Evolutionary conservation across 2,329 filamentous ascomycete genomes (phyloP).

Genomic region (Arthrobotrys sphaeroides): DNA sequence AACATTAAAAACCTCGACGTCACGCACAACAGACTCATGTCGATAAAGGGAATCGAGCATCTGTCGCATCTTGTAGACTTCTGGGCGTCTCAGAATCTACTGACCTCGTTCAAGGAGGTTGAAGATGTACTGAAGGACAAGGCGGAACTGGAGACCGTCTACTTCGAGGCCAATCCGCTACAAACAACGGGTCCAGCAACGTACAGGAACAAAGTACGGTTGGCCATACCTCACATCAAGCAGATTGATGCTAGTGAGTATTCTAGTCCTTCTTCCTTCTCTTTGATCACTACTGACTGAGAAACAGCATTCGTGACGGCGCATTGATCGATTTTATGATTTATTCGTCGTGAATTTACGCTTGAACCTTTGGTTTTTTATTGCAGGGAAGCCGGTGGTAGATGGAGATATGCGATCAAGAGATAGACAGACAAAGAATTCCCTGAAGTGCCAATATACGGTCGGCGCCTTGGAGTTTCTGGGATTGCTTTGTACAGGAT

Average conservation of each 20-base stretch:
- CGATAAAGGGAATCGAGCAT: conserved; percentile 75
- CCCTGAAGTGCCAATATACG: conserved; percentile 1
- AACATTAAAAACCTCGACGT: conserved; percentile 84
- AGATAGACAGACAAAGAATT: neutral
- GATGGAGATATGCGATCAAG: neutral
- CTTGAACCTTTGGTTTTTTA: no score
- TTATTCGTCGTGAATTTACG: no score
- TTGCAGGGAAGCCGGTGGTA: neutral
- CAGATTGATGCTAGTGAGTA: conserved; percentile 99
- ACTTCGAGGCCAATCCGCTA: conserved; percentile 93
- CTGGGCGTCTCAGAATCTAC: conserved; percentile 90
- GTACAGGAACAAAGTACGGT: conserved; percentile 90
- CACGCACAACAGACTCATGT: conserved; percentile 83
- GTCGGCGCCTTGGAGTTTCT: conserved; percentile 16
- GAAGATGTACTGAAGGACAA: conserved; percentile 82
- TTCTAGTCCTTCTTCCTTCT: no score
- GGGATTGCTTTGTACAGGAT: conserved; percentile 11
- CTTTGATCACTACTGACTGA: no score
- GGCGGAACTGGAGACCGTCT: conserved; percentile 76
- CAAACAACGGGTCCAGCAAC: conserved; percentile 81
- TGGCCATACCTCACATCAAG: conserved; percentile 84
- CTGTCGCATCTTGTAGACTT: conserved; percentile 82
- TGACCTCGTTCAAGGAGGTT: conserved; percentile 82
- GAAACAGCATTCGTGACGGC: conserved; percentile 23
- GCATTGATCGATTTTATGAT: neutral